phyloP scores from a whole-genome alignment of 345 rosid species.

The Sonneratia alba region DNA sequence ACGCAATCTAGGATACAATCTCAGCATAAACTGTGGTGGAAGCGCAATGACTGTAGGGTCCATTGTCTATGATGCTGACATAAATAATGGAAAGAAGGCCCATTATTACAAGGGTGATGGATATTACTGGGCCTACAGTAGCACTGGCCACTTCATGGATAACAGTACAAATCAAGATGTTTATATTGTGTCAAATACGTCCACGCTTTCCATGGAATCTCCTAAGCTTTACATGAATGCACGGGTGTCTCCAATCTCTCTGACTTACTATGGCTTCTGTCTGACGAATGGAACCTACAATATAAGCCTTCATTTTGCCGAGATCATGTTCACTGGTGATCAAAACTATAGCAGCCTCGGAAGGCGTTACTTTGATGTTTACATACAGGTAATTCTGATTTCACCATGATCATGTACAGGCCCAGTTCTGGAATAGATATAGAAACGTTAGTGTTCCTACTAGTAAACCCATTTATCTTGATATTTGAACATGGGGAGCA shows the following conservation, averaged over 20 bases:
- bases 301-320: constrained; percentile 76
- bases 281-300: constrained; percentile 32
- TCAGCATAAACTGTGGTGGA: constrained; percentile 14
- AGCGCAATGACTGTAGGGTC: not conserved
- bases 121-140: constrained; percentile 38
- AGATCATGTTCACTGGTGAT: constrained; percentile 38
- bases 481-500: not conserved
- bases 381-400: constrained; percentile 43
- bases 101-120: constrained; percentile 6
- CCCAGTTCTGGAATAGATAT: not conserved
- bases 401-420: not conserved
- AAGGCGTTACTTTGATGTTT: constrained; percentile 52
- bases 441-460: not conserved
- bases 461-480: not conserved
- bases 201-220: constrained; percentile 14
- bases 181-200: constrained; percentile 15
- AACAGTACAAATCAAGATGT: not conserved
- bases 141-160: constrained; percentile 44
- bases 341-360: constrained; percentile 35
- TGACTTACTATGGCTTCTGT: constrained; percentile 44
- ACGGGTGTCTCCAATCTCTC: constrained; percentile 36
- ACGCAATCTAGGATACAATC: not conserved
- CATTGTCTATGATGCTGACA: constrained; percentile 24
- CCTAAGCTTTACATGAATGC: constrained; percentile 29
- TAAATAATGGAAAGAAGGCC: constrained; percentile 9